Evolutionary conservation across 306 rosid genomes (phyloP).

Genomic region (Pyrus betulifolia): DNA sequence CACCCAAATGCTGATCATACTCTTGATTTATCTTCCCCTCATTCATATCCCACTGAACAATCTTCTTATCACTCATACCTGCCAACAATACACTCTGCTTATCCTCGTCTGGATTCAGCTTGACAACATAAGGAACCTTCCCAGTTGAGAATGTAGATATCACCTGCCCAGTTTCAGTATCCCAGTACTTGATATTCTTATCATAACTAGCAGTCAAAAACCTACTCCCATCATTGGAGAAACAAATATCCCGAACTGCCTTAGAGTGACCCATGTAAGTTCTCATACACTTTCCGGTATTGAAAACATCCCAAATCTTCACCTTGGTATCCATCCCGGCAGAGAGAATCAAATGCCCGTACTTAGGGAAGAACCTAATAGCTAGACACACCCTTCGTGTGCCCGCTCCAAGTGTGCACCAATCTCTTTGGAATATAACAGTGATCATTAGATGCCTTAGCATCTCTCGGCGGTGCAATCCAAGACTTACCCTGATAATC

Average conservation of each 20-base stretch:
- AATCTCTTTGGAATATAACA: constrained; percentile 93
- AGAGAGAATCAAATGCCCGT: constrained; percentile 84
- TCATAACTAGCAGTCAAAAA: constrained; percentile 91
- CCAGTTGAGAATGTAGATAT: constrained; percentile 85
- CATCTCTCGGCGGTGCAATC: constrained; percentile 91
- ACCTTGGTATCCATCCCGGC: constrained; percentile 91
- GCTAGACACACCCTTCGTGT: constrained; percentile 93
- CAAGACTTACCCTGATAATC: constrained; percentile 98
- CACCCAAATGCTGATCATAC: constrained; percentile 98
- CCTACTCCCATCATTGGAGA: constrained; percentile 78
- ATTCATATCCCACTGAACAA: constrained; percentile 99
- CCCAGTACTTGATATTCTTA: constrained; percentile 98
- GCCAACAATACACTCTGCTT: constrained; percentile 91
- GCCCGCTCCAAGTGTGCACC: constrained; percentile 99
- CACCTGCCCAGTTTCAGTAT: constrained; percentile 94
- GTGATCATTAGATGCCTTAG: constrained; percentile 80
- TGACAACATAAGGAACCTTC: constrained; percentile 89
- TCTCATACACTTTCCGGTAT: constrained; percentile 94
- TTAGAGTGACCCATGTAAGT: constrained; percentile 92
- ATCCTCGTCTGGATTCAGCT: constrained; percentile 91
- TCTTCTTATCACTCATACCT: constrained; percentile 98
- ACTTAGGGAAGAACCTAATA: constrained; percentile 80
- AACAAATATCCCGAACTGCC: constrained; percentile 88
- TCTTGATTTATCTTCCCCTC: constrained; percentile 92
- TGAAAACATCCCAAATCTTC: constrained; percentile 97